A percentile compares a stretch with the other conserved stretches of the same genome.
These are phyloP conservation scores for Mycena amicta DNA, from an alignment of 768 basidiomycete genomes.

Conservation along the genomic window DNA sequence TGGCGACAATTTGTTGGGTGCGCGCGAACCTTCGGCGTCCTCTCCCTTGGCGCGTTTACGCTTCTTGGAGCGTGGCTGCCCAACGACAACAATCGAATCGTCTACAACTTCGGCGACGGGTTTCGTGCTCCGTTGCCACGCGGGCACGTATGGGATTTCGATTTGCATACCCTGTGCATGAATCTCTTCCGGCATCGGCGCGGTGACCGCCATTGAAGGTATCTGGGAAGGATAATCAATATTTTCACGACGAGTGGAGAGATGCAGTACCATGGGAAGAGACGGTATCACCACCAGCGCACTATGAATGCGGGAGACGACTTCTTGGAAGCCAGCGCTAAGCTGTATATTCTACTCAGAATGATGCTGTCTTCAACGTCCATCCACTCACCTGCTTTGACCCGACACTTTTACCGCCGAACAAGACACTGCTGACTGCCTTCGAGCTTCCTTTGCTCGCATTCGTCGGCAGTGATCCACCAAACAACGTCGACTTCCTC, in stretches of 20 bases:
- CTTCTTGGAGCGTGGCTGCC: constrained; percentile 64
- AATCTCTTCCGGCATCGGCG: constrained; percentile 21
- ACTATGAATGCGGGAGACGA: constrained; percentile 69
- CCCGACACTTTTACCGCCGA: neutral
- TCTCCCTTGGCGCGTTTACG: constrained; percentile 53
- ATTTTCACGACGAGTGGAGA: too few species aligned
- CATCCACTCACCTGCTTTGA: neutral
- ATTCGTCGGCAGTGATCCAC: constrained; percentile 6
- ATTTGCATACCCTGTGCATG: constrained; percentile 44
- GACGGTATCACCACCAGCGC: constrained; percentile 63
- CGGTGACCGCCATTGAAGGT: neutral
- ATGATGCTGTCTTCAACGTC: neutral
- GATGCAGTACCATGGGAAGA: constrained; percentile 41
- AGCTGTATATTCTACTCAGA: constrained; percentile 1
- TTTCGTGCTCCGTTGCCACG: constrained; percentile 50
- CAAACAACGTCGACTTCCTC: constrained; percentile 32
- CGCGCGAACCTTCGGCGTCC: constrained; percentile 17
- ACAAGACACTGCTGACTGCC: constrained; percentile 3
- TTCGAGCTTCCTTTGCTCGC: neutral
- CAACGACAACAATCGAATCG: constrained; percentile 75
- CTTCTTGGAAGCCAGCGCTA: constrained; percentile 46
- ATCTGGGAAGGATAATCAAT: neutral
- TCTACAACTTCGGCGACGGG: constrained; percentile 37
- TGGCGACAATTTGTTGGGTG: constrained; percentile 14
- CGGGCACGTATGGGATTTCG: constrained; percentile 81